Evolutionary conservation across 441 rosid species (phyloP), one percentile per base, ranked within the genome.

Genomic region (Jatropha multifida): DNA sequence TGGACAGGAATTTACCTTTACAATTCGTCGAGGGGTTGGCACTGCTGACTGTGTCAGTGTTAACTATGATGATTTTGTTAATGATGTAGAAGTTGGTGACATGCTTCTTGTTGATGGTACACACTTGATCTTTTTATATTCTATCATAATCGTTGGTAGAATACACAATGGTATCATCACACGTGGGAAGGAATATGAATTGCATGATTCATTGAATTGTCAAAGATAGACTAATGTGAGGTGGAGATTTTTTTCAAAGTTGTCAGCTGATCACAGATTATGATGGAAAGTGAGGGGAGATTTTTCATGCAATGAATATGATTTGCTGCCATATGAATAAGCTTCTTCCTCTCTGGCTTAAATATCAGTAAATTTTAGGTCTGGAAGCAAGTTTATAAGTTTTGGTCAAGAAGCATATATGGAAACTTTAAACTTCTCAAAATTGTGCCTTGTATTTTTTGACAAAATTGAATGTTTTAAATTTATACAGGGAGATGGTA

Each of bases 31-130:
- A 85, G 98, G 99, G 61, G 92, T 94, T 81, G 93, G 97, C 65
- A 90, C 91, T 52, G 82, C 85, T 42, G 97, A 79, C 66, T 87
- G 94, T 80, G 98, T 94, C 74, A 94, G 97, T 85, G 99, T 96
- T 68, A 96, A 94, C 87, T 94, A 94, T 74, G 99, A 96, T 77
- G 99, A 94, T 78, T 96, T 96, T 81, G 96, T 96, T 73, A 96
- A 82, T 68, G 98, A 94, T 72, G 97, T 96, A 40, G 99, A 91
- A 87, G 88, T 68, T 8, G 97, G 97, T 56, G 99, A 96, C 86
- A 96, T 96, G 96, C 94, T 96, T 81, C 97, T 96, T 76, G 97
- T 96, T 84, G 99, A 96, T 86, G 99, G 97, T 96, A 92, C 63
- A 82, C 76, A 64, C 59, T 11, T 56, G 15, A 1, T 49, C 13